These are phyloP conservation scores for Aquanectria penicillioides DNA, from an alignment of 2,329 filamentous ascomycete species.

Conservation along the genomic window DNA sequence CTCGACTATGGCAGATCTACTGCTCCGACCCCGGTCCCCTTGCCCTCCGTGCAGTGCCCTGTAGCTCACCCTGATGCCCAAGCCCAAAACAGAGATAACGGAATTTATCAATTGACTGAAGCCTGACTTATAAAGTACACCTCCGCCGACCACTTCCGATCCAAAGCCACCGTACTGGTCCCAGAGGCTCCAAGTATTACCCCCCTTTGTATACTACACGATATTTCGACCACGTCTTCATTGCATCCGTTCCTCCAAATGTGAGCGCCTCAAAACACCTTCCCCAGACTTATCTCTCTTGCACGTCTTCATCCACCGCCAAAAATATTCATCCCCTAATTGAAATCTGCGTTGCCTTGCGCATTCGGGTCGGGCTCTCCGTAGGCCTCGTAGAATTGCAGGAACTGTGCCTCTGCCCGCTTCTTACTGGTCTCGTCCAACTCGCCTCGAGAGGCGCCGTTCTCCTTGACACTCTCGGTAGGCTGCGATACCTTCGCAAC, in stretches of 20 bases:
- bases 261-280: conserved; percentile 18
- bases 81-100: neutral
- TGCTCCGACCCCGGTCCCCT: too few species aligned
- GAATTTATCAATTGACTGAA: conserved; percentile 13
- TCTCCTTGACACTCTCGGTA: conserved; percentile 54
- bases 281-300: conserved; percentile 1
- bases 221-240: conserved; percentile 13
- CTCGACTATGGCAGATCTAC: neutral
- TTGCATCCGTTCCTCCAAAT: conserved; percentile 3
- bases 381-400: conserved; percentile 64
- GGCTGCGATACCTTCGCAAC: conserved; percentile 54
- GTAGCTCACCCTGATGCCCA: conserved; percentile 6
- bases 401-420: conserved; percentile 62
- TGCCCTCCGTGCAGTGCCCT: too few species aligned
- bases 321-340: conserved; percentile 49
- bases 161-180: conserved; percentile 17
- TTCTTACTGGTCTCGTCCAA: conserved; percentile 61
- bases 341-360: conserved; percentile 62
- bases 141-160: conserved; percentile 13
- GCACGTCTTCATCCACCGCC: neutral
- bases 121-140: conserved; percentile 21
- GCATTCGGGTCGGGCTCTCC: conserved; percentile 57
- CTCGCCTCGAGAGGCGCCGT: conserved; percentile 53
- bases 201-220: conserved; percentile 25
- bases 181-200: conserved; percentile 24